phyloP scores from a whole-genome alignment of 805 yeast species.

The Kodamaea sagamina region DNA sequence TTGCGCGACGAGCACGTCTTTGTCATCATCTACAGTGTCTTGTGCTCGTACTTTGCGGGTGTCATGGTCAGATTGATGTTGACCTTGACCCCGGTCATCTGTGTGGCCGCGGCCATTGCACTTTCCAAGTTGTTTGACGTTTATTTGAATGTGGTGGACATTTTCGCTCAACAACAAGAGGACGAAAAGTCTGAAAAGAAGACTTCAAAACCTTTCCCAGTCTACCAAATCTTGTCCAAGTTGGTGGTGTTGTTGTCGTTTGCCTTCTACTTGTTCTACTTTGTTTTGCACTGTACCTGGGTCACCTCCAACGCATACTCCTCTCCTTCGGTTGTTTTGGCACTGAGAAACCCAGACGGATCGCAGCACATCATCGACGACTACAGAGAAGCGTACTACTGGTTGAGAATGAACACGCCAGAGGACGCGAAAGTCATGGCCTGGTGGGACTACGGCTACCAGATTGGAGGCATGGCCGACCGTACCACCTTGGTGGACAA shows the following conservation, averaged over 20 bases:
- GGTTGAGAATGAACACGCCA: slow-evolving; percentile 97
- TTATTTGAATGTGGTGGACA: slow-evolving; percentile 65
- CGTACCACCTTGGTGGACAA: slow-evolving; percentile 97
- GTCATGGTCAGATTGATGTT: slow-evolving; percentile 98
- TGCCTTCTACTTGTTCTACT: slow-evolving; percentile 69
- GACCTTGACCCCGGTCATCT: slow-evolving; percentile 93
- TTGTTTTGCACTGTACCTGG: slow-evolving; percentile 95
- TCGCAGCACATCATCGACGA: slow-evolving; percentile 85
- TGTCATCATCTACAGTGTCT: slow-evolving; percentile 86
- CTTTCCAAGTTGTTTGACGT: slow-evolving; percentile 80
- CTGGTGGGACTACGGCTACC: slow-evolving; percentile 99
- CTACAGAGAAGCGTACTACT: slow-evolving; percentile 97
- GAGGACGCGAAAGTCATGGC: slow-evolving; percentile 96
- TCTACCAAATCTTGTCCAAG: slow-evolving; percentile 53
- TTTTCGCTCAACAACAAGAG: slow-evolving; percentile 24
- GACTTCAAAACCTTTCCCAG: slow-evolving; percentile 20
- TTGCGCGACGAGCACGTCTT: slow-evolving; percentile 90
- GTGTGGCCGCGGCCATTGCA: slow-evolving; percentile 91
- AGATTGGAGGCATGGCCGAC: slow-evolving; percentile 99
- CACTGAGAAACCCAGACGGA: slow-evolving; percentile 84
- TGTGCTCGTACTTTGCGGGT: slow-evolving; percentile 96
- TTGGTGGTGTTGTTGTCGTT: slow-evolving; percentile 66
- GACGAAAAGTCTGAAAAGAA: slow-evolving; percentile 7
- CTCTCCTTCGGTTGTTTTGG: slow-evolving; percentile 94
- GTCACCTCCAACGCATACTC: slow-evolving; percentile 95